Evolutionary conservation across 2,329 filamentous ascomycete genomes (phyloP).

Genomic region (Simplicillium aogashimaense): DNA sequence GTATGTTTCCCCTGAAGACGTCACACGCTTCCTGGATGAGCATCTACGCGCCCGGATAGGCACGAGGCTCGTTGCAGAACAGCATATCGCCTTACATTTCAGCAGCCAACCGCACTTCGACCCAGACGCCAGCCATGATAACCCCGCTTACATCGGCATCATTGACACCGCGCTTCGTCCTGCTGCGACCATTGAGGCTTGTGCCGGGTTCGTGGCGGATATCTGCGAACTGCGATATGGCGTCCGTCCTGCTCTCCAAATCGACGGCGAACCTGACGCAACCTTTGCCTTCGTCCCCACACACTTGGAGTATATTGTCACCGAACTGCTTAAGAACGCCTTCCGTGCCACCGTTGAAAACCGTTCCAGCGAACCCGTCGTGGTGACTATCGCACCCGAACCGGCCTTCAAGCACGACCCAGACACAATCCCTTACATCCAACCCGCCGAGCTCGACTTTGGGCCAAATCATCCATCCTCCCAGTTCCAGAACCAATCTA

Average conservation of each 20-base stretch:
- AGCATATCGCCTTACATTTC: constrained; percentile 85
- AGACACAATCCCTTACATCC: constrained; percentile 15
- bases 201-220: constrained; percentile 84
- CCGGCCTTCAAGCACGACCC: constrained; percentile 27
- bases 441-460: constrained; percentile 24
- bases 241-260: constrained; percentile 66
- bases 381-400: constrained; percentile 81
- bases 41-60: constrained; percentile 91
- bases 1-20: constrained; percentile 73
- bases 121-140: constrained; percentile 36
- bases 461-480: constrained; percentile 11
- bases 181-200: constrained; percentile 69
- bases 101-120: constrained; percentile 60
- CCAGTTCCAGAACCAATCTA: constrained; percentile 33
- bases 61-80: constrained; percentile 87
- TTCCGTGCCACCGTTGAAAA: constrained; percentile 89
- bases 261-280: constrained; percentile 81
- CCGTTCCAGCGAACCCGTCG: constrained; percentile 70
- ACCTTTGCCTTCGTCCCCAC: constrained; percentile 90
- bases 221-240: constrained; percentile 97
- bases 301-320: constrained; percentile 95
- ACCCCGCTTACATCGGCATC: constrained; percentile 75
- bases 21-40: constrained; percentile 88
- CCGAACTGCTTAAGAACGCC: constrained; percentile 91
- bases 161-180: constrained; percentile 87